Evolutionary conservation across 768 basidiomycete species (phyloP), one percentile per base, ranked within the genome.

Genomic region (Daedalea quercina): DNA sequence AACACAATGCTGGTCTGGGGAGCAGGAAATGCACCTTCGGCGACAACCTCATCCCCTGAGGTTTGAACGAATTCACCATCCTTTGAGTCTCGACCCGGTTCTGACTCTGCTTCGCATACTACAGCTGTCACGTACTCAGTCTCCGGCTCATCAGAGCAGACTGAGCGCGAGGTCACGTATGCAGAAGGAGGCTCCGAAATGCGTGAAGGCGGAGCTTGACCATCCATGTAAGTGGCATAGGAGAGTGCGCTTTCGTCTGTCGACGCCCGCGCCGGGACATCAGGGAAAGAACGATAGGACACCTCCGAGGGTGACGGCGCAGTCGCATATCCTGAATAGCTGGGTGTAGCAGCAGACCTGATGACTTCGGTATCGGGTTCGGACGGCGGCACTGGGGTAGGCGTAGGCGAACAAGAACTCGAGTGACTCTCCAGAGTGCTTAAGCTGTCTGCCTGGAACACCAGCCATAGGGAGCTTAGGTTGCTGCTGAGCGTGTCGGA

Each of bases 241-340:
- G 28, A 31, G 11, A 31, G 6, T 11, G 11, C 28, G 63, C 61
- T 51, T 65, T 69, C 51, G 65, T 60, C 4, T 65, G 67, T 11
- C 65, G 59, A 56, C 73, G 69, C 73, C n/a, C 53, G 55, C 6
- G 78, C 81, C 11, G 81, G 81, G 54, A 82, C 82, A 3, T 76
- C 77, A 0, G 81, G 80, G 51, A 82, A 65, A 3, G 81, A 83
- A 52, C 71, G 71, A 64, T 78, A 81, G 0, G 81, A 82, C 8
- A 73, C 61, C 23, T 48, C 64, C 44, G 60, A 63, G 31, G 61
- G 54, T 6, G 7, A 17, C 25, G n/a, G 19, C 25, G 46, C 46
- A 28, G 46, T 26, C 26, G 28, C 46, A 25, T 47, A 47, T 28
- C 31, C 46, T 7, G 46, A 47, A 6, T 28, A 17, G 12, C 25